A percentile compares a stretch with the other conserved stretches of the same genome.
Conservation (phyloP, 2,329 filamentous ascomycete species). For the Chrysoporthe cubensis region DNA sequence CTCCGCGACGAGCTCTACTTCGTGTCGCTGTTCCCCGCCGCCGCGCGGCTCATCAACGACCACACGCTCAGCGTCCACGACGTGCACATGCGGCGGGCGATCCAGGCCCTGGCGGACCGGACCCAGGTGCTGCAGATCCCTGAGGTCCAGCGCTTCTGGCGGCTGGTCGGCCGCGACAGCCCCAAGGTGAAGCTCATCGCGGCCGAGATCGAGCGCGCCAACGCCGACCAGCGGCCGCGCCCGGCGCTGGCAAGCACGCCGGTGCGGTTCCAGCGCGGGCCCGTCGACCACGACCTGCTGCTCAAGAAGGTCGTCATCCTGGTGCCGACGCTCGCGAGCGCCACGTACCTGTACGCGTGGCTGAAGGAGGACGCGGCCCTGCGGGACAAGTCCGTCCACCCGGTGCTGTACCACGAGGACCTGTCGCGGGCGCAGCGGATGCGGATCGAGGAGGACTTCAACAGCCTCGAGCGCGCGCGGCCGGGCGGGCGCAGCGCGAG, state of each 20-base stretch:
- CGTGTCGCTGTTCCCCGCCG: constrained; percentile 17
- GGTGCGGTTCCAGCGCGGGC: not conserved
- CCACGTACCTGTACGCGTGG: constrained; percentile 13
- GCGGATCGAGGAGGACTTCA: constrained; percentile 15
- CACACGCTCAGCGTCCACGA: not conserved
- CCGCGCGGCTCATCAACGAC: constrained; percentile 6
- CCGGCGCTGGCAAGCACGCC: not conserved
- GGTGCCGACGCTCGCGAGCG: constrained; percentile 16
- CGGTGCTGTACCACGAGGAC: constrained; percentile 19
- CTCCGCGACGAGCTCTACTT: constrained; percentile 17
- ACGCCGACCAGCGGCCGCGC: not conserved
- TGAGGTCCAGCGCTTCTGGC: not conserved
- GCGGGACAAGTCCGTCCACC: not conserved
- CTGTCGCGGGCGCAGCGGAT: not conserved
- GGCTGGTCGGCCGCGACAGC: not conserved
- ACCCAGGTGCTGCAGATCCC: not conserved
- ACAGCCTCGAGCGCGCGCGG: constrained; percentile 13
- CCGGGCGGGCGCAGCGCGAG: not conserved
- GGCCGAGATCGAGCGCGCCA: constrained; percentile 8
- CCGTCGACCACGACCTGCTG: not conserved
- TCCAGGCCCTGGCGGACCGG: constrained; percentile 4
- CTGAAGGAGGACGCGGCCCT: not conserved
- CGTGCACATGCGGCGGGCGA: not conserved
- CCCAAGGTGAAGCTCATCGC: constrained; percentile 20
- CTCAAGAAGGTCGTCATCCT: constrained; percentile 26